A percentile compares a stretch with the other conserved stretches of the same genome.
Conservation (phyloP, 495 filamentous ascomycete species). For the Choiromyces venosus region DNA sequence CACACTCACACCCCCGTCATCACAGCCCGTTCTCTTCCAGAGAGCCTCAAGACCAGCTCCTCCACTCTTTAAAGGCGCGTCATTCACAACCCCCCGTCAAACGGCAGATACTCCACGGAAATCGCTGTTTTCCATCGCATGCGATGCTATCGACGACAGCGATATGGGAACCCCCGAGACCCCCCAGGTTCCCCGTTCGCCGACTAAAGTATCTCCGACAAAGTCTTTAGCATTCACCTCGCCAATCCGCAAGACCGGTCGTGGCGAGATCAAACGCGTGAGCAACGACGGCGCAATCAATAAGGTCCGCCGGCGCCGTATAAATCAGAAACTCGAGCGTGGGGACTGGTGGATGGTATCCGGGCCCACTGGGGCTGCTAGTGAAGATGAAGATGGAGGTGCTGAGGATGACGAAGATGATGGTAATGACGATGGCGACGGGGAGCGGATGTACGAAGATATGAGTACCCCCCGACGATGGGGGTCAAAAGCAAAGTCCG, state of each 20-base stretch:
- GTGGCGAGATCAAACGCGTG: slow-evolving; percentile 54
- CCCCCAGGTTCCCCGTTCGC: slow-evolving; percentile 56
- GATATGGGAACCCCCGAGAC: slow-evolving; percentile 56
- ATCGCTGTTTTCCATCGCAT: slow-evolving; percentile 70
- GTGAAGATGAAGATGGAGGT: slow-evolving; percentile 44
- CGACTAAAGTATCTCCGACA: slow-evolving; percentile 32
- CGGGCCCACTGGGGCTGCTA: slow-evolving; percentile 23
- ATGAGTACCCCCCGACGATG: slow-evolving; percentile 41
- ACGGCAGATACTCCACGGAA: slow-evolving; percentile 46
- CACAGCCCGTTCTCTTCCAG: slow-evolving; percentile 41
- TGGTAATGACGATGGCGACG: slow-evolving; percentile 21
- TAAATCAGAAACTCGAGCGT: slow-evolving; percentile 32
- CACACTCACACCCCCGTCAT: slow-evolving; percentile 35
- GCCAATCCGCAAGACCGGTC: slow-evolving; percentile 45
- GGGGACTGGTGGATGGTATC: neutral
- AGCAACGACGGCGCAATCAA: slow-evolving; percentile 53
- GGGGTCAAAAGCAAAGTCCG: slow-evolving; percentile 54
- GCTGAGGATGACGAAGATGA: slow-evolving; percentile 42
- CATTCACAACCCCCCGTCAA: slow-evolving; percentile 77
- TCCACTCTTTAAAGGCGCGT: slow-evolving; percentile 58
- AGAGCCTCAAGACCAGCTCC: slow-evolving; percentile 40
- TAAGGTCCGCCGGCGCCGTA: slow-evolving; percentile 52
- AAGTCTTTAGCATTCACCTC: neutral
- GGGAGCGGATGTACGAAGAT: slow-evolving; percentile 43
- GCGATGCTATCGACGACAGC: slow-evolving; percentile 22